Evolutionary conservation across 2,329 filamentous ascomycete genomes (phyloP).

Genomic region (Monilinia laxa): DNA sequence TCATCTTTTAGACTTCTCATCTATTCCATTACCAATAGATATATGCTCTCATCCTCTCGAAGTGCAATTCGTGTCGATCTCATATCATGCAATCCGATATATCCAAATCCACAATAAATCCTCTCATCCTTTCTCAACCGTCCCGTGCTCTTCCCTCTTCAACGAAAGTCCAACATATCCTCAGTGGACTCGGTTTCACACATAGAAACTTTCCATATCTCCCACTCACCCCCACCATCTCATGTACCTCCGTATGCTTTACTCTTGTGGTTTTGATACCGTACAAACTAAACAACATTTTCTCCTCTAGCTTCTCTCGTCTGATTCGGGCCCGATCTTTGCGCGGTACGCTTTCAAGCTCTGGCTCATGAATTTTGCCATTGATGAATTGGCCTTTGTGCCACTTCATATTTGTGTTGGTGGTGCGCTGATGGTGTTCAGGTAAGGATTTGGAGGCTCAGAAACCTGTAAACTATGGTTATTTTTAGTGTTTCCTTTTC

Average conservation of each 20-base stretch:
- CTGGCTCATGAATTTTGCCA: neutral
- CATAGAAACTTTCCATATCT: neutral
- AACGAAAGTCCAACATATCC: constrained; percentile 13
- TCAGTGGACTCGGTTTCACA: constrained; percentile 8
- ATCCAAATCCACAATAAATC: neutral
- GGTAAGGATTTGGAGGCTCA: neutral
- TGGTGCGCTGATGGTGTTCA: neutral
- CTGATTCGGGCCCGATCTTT: neutral
- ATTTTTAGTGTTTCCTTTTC: neutral
- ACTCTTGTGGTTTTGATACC: neutral
- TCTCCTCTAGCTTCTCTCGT: neutral
- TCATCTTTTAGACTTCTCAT: neutral
- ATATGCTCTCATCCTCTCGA: no score
- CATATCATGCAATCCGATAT: neutral
- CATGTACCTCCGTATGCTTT: neutral
- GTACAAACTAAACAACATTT: neutral
- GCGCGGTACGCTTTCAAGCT: neutral
- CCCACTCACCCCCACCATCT: neutral
- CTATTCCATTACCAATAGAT: neutral
- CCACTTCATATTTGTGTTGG: neutral
- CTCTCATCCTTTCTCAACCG: neutral
- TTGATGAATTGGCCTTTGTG: neutral
- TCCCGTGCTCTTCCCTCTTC: neutral
- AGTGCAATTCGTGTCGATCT: no score
- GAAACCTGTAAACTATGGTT: neutral